Evolutionary conservation across 1,284 basidiomycete species (phyloP), one percentile per base, ranked within the genome.

Genomic region (Irpex sp.): DNA sequence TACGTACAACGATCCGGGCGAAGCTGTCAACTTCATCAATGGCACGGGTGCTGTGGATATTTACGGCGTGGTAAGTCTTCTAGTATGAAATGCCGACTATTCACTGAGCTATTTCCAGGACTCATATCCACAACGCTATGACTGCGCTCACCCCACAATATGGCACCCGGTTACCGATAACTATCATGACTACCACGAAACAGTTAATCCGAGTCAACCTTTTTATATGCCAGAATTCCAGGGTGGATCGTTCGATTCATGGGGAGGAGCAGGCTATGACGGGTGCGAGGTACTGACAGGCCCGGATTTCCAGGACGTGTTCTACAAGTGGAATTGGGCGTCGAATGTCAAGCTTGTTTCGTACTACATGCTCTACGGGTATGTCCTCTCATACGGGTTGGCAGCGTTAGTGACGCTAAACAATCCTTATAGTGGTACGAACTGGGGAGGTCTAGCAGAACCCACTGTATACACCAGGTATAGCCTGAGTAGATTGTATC

Each of bases 281-380:
- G 78, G 83, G 6, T 90, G 89, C 75, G 82, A 84, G 24, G 81
- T 85, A 2, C 82, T 95, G 67, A 94, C 92, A 20, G 92, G 92
- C 2, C 83, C 90, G 0, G 86, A 90, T 73, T 95, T 95, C 82
- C 85, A 91, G 79, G 92, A 89, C 62, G 94, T 95, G 1, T 95
- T 94, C 80, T 90, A 95, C 77, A 85, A 90, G 67, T 85, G 93
- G 66, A 85, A 94, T 63, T 94, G 92, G 92, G 92, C 94, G 4
- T 87, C 88, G 58, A 95, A 95, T 79, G 92, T 88, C 3, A 94
- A 95, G 77, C 74, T 95, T 69, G 89, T 94, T 67, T 94, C 88
- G 22, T 94, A 92, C 75, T 95, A 95, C 80, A 95, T 95, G 94
- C 76, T 93, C 70, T 94, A 90, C 74, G 93, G 92, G 92, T 92